Evolutionary conservation across 345 rosid genomes (phyloP).

Genomic region (Syzygium oleosum): DNA sequence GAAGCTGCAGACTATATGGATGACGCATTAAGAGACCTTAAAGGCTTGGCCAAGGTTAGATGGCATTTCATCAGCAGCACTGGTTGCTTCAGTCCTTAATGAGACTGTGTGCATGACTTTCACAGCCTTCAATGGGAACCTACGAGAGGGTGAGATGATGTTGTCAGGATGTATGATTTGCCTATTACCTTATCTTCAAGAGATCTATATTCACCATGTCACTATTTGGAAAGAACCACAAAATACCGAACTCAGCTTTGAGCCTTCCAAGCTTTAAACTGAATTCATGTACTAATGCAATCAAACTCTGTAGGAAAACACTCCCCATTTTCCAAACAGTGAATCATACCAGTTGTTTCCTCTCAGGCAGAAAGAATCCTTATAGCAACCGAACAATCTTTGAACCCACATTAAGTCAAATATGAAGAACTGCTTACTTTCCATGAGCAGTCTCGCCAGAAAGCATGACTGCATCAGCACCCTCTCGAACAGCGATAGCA

Average conservation of each 20-base stretch:
- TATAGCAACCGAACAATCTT: neutral
- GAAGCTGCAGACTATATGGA: neutral
- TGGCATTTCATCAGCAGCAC: constrained; percentile 67
- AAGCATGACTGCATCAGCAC: constrained; percentile 98
- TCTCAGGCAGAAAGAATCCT: neutral
- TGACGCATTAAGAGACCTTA: constrained; percentile 29
- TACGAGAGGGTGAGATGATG: constrained; percentile 15
- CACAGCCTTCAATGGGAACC: constrained; percentile 92
- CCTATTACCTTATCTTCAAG: neutral
- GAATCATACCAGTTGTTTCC: neutral
- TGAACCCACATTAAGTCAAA: neutral
- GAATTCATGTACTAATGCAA: neutral
- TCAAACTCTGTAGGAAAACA: neutral
- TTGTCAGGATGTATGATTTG: neutral
- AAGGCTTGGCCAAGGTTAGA: constrained; percentile 88
- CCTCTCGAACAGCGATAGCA: constrained; percentile 97
- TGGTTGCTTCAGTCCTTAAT: constrained; percentile 87
- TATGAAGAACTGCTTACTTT: constrained; percentile 44
- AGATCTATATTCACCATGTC: neutral
- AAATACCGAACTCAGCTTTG: neutral
- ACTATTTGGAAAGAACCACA: neutral
- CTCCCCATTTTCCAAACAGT: neutral
- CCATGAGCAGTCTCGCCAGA: constrained; percentile 99
- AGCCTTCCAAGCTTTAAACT: neutral
- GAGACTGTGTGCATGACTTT: constrained; percentile 98